Percentiles rank a stretch among this genome's conserved stretches.
phyloP scores from a whole-genome alignment of 2,329 filamentous ascomycete genomes.

The Rosellinia necatrix region DNA sequence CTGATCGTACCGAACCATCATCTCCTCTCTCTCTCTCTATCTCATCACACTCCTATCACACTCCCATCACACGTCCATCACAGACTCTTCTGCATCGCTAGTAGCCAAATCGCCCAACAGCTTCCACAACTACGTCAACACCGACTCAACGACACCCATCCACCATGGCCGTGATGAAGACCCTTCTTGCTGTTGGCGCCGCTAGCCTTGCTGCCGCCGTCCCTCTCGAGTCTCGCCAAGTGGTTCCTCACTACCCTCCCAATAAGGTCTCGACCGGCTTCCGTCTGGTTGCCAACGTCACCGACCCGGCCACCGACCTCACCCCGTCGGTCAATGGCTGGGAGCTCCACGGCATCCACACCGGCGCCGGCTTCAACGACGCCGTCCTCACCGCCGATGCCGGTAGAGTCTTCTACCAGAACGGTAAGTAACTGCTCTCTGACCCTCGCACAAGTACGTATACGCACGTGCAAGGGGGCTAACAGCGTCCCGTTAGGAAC shows the following conservation, averaged over 20 bases:
- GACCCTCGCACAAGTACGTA: too few relatives aligned
- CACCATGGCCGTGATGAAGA: constrained; percentile 17
- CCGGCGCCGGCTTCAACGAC: constrained; percentile 47
- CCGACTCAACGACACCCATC: not conserved
- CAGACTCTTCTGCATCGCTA: too few relatives aligned
- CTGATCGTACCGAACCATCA: not conserved
- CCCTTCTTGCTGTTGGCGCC: constrained; percentile 15
- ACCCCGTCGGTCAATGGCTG: constrained; percentile 47
- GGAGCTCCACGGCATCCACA: constrained; percentile 48
- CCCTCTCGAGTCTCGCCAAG: constrained; percentile 19
- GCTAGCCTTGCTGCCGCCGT: constrained; percentile 17
- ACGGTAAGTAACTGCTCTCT: too few relatives aligned
- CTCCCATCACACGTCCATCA: too few relatives aligned
- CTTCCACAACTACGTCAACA: not conserved
- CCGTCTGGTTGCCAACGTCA: constrained; percentile 51
- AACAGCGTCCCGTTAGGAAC: constrained; percentile 36
- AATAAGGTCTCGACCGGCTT: constrained; percentile 41
- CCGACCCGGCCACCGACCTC: constrained; percentile 47
- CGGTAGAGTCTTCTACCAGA: constrained; percentile 53
- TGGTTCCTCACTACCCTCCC: constrained; percentile 30
- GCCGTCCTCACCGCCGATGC: constrained; percentile 42
- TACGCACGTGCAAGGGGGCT: not conserved
- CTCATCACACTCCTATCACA: too few relatives aligned
- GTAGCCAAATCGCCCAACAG: too few relatives aligned
- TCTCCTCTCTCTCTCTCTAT: not conserved